These are phyloP conservation scores for Alternaria sp. DNA, from an alignment of 2,329 filamentous ascomycete species.

Conservation along the genomic window DNA sequence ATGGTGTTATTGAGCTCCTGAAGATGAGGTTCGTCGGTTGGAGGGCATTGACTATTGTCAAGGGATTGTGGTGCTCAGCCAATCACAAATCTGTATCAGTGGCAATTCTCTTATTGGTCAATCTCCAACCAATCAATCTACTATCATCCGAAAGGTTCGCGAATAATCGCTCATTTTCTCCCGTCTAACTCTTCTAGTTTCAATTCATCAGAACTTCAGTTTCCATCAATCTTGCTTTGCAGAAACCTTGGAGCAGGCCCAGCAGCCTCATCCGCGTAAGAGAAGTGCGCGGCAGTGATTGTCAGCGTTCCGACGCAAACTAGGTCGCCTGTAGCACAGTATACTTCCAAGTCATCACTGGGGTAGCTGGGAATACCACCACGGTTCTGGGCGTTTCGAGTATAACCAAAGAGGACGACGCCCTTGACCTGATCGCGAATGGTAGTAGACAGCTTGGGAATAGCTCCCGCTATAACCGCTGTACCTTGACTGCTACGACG, in stretches of 20 bases:
- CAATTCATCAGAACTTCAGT: too few relatives aligned
- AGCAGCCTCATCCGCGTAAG: slow-evolving; percentile 39
- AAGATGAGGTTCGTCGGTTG: too few relatives aligned
- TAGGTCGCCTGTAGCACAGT: slow-evolving; percentile 46
- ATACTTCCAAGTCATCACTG: slow-evolving; percentile 42
- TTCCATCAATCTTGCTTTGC: slow-evolving; percentile 23
- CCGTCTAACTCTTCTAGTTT: too few relatives aligned
- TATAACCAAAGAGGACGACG: slow-evolving; percentile 53
- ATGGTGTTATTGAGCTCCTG: too few relatives aligned
- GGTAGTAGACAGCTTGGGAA: slow-evolving; percentile 35
- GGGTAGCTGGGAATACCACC: slow-evolving; percentile 49
- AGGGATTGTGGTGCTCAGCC: too few relatives aligned
- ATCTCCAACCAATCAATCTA: too few relatives aligned
- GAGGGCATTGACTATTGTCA: too few relatives aligned
- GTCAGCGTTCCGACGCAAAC: slow-evolving; percentile 48
- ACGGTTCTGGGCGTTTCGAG: slow-evolving; percentile 49
- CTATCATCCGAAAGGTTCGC: too few relatives aligned
- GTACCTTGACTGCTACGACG: slow-evolving; percentile 47
- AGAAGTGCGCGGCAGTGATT: slow-evolving; percentile 45
- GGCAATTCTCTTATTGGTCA: too few relatives aligned
- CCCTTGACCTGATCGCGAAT: slow-evolving; percentile 47
- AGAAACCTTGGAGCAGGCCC: slow-evolving; percentile 40
- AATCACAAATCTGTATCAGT: too few relatives aligned
- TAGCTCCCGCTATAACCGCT: slow-evolving; percentile 49
- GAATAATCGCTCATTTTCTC: too few relatives aligned